Conservation (phyloP, 495 filamentous ascomycete genomes). For the Xylaria scruposa region DNA sequence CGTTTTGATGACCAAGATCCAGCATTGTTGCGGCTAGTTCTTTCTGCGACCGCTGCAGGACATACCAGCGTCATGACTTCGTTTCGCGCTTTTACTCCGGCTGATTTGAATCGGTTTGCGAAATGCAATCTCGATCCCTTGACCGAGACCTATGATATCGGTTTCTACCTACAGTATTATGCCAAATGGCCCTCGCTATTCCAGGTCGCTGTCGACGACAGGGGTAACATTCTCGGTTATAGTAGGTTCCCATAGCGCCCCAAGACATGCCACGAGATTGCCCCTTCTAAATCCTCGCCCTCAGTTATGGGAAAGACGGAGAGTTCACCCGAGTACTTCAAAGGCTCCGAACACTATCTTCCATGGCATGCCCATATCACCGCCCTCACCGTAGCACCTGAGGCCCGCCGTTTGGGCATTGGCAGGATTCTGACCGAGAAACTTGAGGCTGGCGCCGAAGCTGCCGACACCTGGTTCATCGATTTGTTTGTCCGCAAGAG, state of each 20-base stretch:
- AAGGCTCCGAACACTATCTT: constrained; percentile 81
- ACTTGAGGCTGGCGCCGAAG: constrained; percentile 80
- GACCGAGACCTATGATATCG: constrained; percentile 94
- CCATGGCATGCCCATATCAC: constrained; percentile 99
- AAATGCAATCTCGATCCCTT: constrained; percentile 92
- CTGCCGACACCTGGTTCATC: constrained; percentile 88
- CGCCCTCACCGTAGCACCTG: constrained; percentile 88
- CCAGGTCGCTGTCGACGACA: constrained; percentile 79
- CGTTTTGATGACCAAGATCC: background rate
- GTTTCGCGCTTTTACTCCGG: constrained; percentile 53
- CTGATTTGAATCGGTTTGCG: constrained; percentile 65
- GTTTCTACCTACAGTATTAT: constrained; percentile 94
- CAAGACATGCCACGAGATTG: background rate
- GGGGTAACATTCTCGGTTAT: constrained; percentile 88
- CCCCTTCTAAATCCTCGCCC: constrained; percentile 8
- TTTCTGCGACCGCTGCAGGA: background rate
- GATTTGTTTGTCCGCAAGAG: constrained; percentile 91
- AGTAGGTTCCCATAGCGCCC: constrained; percentile 63
- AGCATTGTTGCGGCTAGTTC: background rate
- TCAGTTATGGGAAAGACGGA: constrained; percentile 96
- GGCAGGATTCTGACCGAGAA: constrained; percentile 79
- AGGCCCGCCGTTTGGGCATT: constrained; percentile 82
- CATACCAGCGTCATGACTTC: constrained; percentile 47
- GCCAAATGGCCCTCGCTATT: constrained; percentile 95
- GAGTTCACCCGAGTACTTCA: constrained; percentile 74